Percentiles rank a stretch among this genome's conserved stretches.
phyloP scores from a whole-genome alignment of 2,329 filamentous ascomycete genomes.

The Aurifilum marmelostoma region DNA sequence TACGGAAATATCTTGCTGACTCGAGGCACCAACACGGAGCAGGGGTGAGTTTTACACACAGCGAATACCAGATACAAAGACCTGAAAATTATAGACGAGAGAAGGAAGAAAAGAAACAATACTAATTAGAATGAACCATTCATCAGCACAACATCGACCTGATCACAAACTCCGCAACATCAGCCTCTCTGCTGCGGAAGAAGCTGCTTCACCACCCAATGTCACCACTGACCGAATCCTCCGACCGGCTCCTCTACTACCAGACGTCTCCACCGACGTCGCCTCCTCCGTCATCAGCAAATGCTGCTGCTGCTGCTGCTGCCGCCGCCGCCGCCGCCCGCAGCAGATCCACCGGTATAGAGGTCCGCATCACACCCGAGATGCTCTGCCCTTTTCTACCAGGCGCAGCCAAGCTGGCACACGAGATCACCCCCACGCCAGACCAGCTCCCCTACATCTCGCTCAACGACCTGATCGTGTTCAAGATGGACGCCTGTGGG shows the following conservation, averaged over 20 bases:
- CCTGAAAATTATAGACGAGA: neutral
- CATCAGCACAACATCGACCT: slow-evolving; percentile 27
- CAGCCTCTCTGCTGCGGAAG: slow-evolving; percentile 28
- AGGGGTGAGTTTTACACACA: slow-evolving; percentile 20
- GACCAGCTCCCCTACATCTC: slow-evolving; percentile 26
- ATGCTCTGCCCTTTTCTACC: slow-evolving; percentile 29
- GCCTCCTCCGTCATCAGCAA: slow-evolving; percentile 13
- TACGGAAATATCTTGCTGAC: slow-evolving; percentile 23
- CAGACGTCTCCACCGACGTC: slow-evolving; percentile 24
- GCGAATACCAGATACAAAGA: neutral
- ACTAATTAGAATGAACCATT: slow-evolving; percentile 3
- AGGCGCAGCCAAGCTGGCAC: slow-evolving; percentile 22
- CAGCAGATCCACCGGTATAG: slow-evolving; percentile 12
- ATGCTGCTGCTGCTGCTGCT: too few relatives aligned
- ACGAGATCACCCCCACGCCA: slow-evolving; percentile 19
- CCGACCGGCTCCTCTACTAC: slow-evolving; percentile 26
- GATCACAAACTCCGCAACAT: slow-evolving; percentile 28
- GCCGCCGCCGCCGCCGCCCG: neutral
- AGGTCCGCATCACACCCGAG: slow-evolving; percentile 29
- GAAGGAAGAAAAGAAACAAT: neutral
- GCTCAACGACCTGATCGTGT: slow-evolving; percentile 26
- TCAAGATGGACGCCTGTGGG: slow-evolving; percentile 30
- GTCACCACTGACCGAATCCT: slow-evolving; percentile 25
- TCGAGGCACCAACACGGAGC: slow-evolving; percentile 20
- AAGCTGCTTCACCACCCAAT: slow-evolving; percentile 28